Evolutionary conservation across 163 green algal species (phyloP).

Genomic region (Scenedesmus sp.): DNA sequence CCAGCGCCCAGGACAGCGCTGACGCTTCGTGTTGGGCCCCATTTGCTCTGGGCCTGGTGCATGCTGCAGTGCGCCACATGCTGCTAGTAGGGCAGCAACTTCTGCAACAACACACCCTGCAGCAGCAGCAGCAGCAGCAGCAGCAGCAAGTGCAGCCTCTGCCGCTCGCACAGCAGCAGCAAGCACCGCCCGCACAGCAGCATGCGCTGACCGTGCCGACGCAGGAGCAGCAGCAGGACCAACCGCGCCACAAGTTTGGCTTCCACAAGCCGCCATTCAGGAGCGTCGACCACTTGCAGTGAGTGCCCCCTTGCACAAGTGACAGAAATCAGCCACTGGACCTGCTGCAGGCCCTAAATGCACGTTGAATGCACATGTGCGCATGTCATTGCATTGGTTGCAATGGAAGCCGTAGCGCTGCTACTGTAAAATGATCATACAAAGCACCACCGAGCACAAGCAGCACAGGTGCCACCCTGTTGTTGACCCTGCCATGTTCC

Average conservation of each 20-base stretch:
- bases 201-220: background rate
- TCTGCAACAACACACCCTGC: background rate
- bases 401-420: no score
- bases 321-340: no score
- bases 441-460: no score
- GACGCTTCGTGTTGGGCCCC: no score
- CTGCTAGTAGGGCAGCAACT: constrained; percentile 22
- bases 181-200: background rate
- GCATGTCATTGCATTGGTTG: no score
- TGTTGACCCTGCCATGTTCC: background rate
- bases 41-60: background rate
- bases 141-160: background rate
- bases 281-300: constrained; percentile 39
- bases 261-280: constrained; percentile 43
- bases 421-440: no score
- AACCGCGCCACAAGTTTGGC: background rate
- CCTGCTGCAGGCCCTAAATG: no score
- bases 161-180: background rate
- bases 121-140: background rate
- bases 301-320: background rate
- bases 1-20: background rate
- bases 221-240: constrained; percentile 11
- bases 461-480: background rate
- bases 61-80: constrained; percentile 28
- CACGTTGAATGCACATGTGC: no score